phyloP scores from a whole-genome alignment of 1,139 yeast species.

The Yamadazyma blattariae region DNA sequence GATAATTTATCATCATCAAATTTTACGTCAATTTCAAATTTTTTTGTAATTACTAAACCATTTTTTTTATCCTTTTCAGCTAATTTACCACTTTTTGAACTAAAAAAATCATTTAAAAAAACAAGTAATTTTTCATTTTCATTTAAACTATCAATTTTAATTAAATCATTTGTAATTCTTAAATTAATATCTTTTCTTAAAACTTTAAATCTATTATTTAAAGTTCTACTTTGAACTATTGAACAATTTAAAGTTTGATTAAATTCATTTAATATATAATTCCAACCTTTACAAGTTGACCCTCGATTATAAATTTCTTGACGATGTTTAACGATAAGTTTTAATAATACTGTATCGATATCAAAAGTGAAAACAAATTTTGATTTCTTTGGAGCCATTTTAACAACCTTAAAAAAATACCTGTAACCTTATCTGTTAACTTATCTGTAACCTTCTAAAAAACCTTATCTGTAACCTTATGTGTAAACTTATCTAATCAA shows the following conservation, averaged over 20 bases:
- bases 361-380: slow-evolving; percentile 28
- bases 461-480: no score
- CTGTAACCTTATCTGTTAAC: no score
- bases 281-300: slow-evolving; percentile 29
- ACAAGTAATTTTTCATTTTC: slow-evolving; percentile 27
- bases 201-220: slow-evolving; percentile 26
- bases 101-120: slow-evolving; percentile 17
- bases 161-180: slow-evolving; percentile 16
- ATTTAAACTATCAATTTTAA: slow-evolving; percentile 16
- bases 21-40: not conserved
- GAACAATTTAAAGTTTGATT: slow-evolving; percentile 18
- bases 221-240: slow-evolving; percentile 28
- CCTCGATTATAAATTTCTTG: slow-evolving; percentile 29
- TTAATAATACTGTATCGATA: slow-evolving; percentile 22
- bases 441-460: no score
- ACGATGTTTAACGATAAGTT: slow-evolving; percentile 19
- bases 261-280: slow-evolving; percentile 21
- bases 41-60: slow-evolving; percentile 8
- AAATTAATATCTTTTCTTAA: slow-evolving; percentile 23
- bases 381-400: slow-evolving; percentile 10
- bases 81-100: slow-evolving; percentile 11
- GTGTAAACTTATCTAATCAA: no score
- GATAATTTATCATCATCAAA: no score
- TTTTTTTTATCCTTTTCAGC: slow-evolving; percentile 12
- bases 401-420: no score